These are phyloP conservation scores for Cynanchum wilfordii DNA, from an alignment of 257 asterid species.

Conservation along the genomic window DNA sequence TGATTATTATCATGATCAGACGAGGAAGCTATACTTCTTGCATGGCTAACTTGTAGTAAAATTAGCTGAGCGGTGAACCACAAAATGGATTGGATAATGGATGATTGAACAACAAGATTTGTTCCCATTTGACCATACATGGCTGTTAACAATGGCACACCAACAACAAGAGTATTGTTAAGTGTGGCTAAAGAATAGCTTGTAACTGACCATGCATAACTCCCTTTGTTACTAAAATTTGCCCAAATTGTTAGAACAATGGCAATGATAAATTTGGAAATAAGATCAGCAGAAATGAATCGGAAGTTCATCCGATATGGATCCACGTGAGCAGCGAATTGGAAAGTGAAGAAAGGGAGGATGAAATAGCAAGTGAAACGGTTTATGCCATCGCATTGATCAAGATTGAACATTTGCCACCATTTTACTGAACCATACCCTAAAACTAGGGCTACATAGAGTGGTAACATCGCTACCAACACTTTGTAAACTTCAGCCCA, in stretches of 20 bases:
- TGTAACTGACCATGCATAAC: constrained; percentile 23
- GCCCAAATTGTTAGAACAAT: constrained; percentile 21
- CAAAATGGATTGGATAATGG: constrained; percentile 34
- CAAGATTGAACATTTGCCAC: constrained; percentile 29
- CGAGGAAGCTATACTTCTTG: neutral
- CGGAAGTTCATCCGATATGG: constrained; percentile 17
- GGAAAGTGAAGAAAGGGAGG: constrained; percentile 27
- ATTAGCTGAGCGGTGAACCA: constrained; percentile 54
- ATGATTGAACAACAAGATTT: constrained; percentile 31
- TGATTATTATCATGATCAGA: too few species aligned
- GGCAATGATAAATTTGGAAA: constrained; percentile 16
- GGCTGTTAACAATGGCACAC: constrained; percentile 32
- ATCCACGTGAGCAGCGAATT: constrained; percentile 21
- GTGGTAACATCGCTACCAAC: constrained; percentile 28
- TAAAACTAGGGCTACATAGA: constrained; percentile 23
- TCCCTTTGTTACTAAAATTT: constrained; percentile 15
- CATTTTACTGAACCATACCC: constrained; percentile 31
- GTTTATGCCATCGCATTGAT: constrained; percentile 26
- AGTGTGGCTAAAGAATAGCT: constrained; percentile 24
- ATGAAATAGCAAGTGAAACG: constrained; percentile 25
- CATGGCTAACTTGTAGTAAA: constrained; percentile 43
- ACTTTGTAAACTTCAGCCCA: constrained; percentile 28
- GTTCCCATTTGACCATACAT: constrained; percentile 29
- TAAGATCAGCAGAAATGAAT: constrained; percentile 16
- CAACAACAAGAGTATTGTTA: constrained; percentile 32